Conservation (phyloP, 2,329 filamentous ascomycete genomes). For the Fusarium sp. region DNA sequence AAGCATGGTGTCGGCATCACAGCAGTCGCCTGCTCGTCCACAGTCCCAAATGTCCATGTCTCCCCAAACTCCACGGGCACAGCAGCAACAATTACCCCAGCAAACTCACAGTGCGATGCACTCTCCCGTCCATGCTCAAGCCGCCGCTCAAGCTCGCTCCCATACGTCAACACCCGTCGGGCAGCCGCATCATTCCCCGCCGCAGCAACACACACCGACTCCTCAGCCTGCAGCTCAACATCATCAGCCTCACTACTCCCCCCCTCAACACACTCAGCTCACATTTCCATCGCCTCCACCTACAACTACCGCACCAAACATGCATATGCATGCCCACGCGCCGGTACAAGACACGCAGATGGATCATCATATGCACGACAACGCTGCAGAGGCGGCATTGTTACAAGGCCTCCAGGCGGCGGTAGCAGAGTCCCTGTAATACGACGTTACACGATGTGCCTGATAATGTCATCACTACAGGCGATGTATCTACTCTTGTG, state of each 20-base stretch:
- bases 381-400: constrained; percentile 55
- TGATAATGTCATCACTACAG: not conserved
- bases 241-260: constrained; percentile 34
- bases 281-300: constrained; percentile 37
- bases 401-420: constrained; percentile 56
- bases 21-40: constrained; percentile 50
- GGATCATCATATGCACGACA: constrained; percentile 51
- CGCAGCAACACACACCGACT: constrained; percentile 46
- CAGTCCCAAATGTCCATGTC: constrained; percentile 51
- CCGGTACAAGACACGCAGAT: constrained; percentile 40
- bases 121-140: constrained; percentile 43
- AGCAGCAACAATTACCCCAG: constrained; percentile 41
- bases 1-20: constrained; percentile 50
- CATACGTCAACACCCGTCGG: constrained; percentile 50
- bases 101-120: constrained; percentile 42
- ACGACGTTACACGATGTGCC: constrained; percentile 7
- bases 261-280: constrained; percentile 39
- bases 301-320: constrained; percentile 43
- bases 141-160: constrained; percentile 43
- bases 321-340: constrained; percentile 45
- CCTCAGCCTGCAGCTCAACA: constrained; percentile 39
- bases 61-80: constrained; percentile 50
- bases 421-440: constrained; percentile 50
- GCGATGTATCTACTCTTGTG: not conserved
- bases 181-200: constrained; percentile 46